Evolutionary conservation across 2,329 filamentous ascomycete genomes (phyloP), one percentile per base, ranked within the genome.

Genomic region (Neocucurbitaria cava): DNA sequence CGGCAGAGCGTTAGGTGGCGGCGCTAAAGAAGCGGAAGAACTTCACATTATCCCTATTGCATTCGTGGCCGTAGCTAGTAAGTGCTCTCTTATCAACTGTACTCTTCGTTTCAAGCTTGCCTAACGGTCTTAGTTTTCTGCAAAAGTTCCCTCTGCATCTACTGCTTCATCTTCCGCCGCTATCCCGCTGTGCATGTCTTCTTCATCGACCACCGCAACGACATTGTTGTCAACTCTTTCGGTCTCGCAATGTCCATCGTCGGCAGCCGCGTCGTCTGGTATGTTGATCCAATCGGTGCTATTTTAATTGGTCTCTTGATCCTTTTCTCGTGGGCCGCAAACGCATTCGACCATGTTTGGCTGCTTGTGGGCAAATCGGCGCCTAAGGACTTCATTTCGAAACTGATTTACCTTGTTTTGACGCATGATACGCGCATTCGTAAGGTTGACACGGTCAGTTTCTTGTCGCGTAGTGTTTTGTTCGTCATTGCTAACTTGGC

Each of bases 301-400:
- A 84, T 87, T 35, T 73, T 82, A 47, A 86, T 88, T 49, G 85
- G 83, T 5, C 71, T 87, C 28, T 78, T 87, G 59, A 86, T 87
- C 61, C 79, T 87, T 54, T 82, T 83, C 65, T 87, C 85, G 18
- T 87, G 85, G 85, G 79, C 82, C 10, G 72, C 81, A 47, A 87
- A 87, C 43, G 85, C 85, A 3, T 84, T 83, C 51, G 85, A 87
- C 59, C 84, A 88, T 58, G 83, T 87, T 13, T 85, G 83, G 78
- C 78, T 87, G 21, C 78, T 87, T 5, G 85, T 87, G 1, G 85
- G 85, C 49, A 86, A 86, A 59, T 79, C 83, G 2, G 85, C 85
- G n/a, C 83, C 84, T 2, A 79, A 79, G 18, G 82, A 83, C 49
- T 85, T 83, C 61, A 76, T 85, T 57, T 80, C 81, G 51, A 84